These are phyloP conservation scores for Ploettnerulaceae sp. DNA, from an alignment of 2,329 filamentous ascomycete genomes.

Conservation along the genomic window DNA sequence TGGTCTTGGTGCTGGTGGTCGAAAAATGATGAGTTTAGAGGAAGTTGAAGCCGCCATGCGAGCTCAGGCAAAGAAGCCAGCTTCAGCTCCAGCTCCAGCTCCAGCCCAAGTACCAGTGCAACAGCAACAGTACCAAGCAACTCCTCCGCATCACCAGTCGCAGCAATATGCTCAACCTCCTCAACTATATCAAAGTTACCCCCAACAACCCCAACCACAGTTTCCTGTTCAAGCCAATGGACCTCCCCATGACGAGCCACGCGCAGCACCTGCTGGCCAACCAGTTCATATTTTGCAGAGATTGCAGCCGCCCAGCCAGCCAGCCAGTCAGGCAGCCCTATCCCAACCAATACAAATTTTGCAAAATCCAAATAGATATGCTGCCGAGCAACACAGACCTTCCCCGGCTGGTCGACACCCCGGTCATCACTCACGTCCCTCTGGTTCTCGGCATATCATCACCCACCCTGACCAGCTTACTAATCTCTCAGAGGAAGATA, in stretches of 20 bases:
- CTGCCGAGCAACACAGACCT: conserved; percentile 41
- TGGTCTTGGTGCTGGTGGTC: conserved; percentile 38
- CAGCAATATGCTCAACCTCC: conserved; percentile 21
- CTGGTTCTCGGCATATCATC: conserved; percentile 45
- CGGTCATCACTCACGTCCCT: conserved; percentile 35
- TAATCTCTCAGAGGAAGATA: conserved; percentile 77
- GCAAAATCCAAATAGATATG: conserved; percentile 69
- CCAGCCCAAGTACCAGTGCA: conserved; percentile 20
- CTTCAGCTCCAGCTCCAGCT: conserved; percentile 36
- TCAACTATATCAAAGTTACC: conserved; percentile 26
- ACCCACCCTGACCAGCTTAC: conserved; percentile 70
- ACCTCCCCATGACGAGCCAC: conserved; percentile 25
- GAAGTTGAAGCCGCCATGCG: conserved; percentile 95
- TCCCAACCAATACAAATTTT: conserved; percentile 66
- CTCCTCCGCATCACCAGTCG: conserved; percentile 14
- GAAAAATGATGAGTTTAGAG: conserved; percentile 91
- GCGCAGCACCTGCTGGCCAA: conserved; percentile 20
- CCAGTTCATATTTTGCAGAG: conserved; percentile 30
- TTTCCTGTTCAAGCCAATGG: conserved; percentile 25
- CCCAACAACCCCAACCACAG: conserved; percentile 26
- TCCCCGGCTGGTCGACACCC: conserved; percentile 36
- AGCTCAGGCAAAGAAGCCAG: conserved; percentile 54
- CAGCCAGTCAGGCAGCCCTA: conserved; percentile 41
- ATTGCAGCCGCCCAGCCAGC: conserved; percentile 24
- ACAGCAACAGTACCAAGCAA: conserved; percentile 16